These are phyloP conservation scores for Arthroderma sp. DNA, from an alignment of 2,329 filamentous ascomycete genomes.

Conservation along the genomic window DNA sequence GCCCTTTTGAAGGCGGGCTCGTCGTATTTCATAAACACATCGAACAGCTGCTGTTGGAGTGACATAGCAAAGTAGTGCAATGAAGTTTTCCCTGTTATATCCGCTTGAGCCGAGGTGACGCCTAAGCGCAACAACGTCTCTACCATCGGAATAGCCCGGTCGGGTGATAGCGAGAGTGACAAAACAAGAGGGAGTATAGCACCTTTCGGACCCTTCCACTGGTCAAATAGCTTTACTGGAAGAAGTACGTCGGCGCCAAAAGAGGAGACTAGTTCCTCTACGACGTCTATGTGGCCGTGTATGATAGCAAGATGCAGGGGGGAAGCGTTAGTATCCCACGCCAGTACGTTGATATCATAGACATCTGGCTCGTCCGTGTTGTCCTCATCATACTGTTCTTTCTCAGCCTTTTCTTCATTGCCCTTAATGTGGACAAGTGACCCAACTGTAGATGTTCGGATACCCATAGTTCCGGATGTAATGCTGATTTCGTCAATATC, in stretches of 20 bases:
- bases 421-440: constrained; percentile 51
- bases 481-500: constrained; percentile 9
- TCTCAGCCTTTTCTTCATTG: background rate
- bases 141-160: background rate
- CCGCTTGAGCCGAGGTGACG: constrained; percentile 57
- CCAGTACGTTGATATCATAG: constrained; percentile 57
- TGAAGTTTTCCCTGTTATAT: constrained; percentile 48
- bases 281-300: constrained; percentile 55
- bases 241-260: constrained; percentile 59
- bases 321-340: constrained; percentile 64
- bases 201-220: background rate
- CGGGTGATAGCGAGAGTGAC: background rate
- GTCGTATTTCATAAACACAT: constrained; percentile 6
- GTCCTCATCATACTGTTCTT: constrained; percentile 17
- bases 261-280: constrained; percentile 50
- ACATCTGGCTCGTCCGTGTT: constrained; percentile 49
- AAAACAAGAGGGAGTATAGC: constrained; percentile 1
- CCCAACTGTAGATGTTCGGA: constrained; percentile 40
- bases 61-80: constrained; percentile 48
- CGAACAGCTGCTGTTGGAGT: constrained; percentile 22
- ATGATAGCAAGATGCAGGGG: constrained; percentile 69
- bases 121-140: constrained; percentile 35
- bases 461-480: no score
- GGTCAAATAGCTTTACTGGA: background rate
- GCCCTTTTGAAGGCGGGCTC: constrained; percentile 5